phyloP scores from a whole-genome alignment of 139 green algal genomes.

The Volvox reticuliferus region DNA sequence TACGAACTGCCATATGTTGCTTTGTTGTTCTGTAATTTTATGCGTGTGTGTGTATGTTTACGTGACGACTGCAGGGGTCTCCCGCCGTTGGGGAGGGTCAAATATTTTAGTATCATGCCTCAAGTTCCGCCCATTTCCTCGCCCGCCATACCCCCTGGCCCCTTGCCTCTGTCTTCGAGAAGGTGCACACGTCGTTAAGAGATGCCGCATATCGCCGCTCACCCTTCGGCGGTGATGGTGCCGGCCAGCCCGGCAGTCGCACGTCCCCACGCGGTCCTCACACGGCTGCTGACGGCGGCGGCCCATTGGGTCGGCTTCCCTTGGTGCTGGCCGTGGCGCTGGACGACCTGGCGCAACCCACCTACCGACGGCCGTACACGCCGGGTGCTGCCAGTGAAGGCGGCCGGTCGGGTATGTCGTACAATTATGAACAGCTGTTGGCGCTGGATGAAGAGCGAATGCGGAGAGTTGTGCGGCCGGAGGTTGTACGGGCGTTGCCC shows the following conservation, averaged over 20 bases:
- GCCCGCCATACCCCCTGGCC: no score
- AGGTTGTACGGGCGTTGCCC: slow-evolving; percentile 15
- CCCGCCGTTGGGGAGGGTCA: neutral
- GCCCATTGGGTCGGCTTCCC: neutral
- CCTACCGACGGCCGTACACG: neutral
- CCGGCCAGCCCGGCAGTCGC: no score
- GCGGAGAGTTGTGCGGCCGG: neutral
- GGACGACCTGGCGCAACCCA: neutral
- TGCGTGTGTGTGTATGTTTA: neutral
- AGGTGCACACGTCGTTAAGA: neutral
- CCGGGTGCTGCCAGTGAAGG: neutral
- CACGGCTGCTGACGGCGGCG: neutral
- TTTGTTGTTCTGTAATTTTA: neutral
- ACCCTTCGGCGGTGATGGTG: neutral
- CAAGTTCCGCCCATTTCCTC: no score
- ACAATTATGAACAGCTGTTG: slow-evolving; percentile 17
- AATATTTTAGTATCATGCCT: neutral
- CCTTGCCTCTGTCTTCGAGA: no score
- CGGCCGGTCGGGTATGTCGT: neutral
- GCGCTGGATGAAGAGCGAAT: slow-evolving; percentile 5
- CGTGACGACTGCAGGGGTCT: neutral
- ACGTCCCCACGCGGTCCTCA: neutral
- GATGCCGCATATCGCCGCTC: neutral
- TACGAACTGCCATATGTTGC: neutral
- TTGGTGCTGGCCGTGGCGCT: neutral